Conservation (phyloP, 2,329 filamentous ascomycete species). For the Hypoxylon sp. region DNA sequence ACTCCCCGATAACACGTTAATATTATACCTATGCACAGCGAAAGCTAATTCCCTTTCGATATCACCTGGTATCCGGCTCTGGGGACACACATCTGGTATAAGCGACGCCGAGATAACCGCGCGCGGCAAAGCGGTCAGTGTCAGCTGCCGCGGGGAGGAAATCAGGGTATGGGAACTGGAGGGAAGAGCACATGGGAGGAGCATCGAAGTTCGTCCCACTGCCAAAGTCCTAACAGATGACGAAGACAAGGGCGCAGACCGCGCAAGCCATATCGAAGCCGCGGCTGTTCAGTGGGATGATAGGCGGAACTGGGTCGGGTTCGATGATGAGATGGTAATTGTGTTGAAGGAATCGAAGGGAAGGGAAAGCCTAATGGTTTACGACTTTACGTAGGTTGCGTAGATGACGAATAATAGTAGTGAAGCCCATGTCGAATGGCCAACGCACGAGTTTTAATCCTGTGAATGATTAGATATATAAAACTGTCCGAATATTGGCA, state of each 20-base stretch:
- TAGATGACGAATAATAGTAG: background rate
- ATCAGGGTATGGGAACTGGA: slow-evolving; percentile 92
- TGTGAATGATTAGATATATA: background rate
- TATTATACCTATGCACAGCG: slow-evolving; percentile 84
- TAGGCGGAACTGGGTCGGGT: slow-evolving; percentile 77
- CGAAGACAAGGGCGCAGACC: slow-evolving; percentile 24
- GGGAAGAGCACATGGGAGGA: slow-evolving; percentile 66
- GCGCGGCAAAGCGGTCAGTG: slow-evolving; percentile 89
- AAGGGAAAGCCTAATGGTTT: slow-evolving; percentile 80
- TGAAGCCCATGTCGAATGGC: background rate
- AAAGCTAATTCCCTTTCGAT: slow-evolving; percentile 74
- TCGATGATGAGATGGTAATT: slow-evolving; percentile 93
- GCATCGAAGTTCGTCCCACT: slow-evolving; percentile 64
- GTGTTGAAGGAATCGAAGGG: slow-evolving; percentile 80
- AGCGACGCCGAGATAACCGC: slow-evolving; percentile 86
- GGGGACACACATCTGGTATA: slow-evolving; percentile 92
- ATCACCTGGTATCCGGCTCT: slow-evolving; percentile 79
- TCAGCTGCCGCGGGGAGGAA: slow-evolving; percentile 82
- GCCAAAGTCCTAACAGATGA: slow-evolving; percentile 43
- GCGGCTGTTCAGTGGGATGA: slow-evolving; percentile 55
- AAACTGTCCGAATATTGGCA: background rate
- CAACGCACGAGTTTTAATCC: background rate
- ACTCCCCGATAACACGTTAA: slow-evolving; percentile 87
- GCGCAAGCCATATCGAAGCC: background rate
- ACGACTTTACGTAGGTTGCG: slow-evolving; percentile 78